Percentiles rank a stretch among this genome's conserved stretches.
These are phyloP conservation scores for Cicer yamashitae DNA, from an alignment of 306 rosid species.

Conservation along the genomic window DNA sequence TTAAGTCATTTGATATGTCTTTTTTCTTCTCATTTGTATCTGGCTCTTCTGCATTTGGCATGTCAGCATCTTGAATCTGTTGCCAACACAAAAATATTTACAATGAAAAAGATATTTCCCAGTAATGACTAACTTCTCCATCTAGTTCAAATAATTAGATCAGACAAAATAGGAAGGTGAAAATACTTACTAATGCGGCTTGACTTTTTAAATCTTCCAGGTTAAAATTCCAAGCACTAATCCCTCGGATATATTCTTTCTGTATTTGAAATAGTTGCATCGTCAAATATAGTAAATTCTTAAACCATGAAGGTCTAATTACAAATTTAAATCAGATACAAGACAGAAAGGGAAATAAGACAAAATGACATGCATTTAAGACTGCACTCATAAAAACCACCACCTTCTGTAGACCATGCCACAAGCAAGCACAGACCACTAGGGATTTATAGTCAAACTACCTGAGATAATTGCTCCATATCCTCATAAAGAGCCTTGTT, in stretches of 20 bases:
- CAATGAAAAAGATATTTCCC: conserved; percentile 29
- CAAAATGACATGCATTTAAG: conserved; percentile 26
- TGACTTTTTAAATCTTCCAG: conserved; percentile 93
- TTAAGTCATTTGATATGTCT: conserved; percentile 51
- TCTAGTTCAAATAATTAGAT: conserved; percentile 26
- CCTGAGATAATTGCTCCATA: conserved; percentile 92
- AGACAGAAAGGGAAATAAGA: neutral
- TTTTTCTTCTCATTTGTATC: conserved; percentile 56
- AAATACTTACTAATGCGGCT: conserved; percentile 92
- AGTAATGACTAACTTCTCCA: conserved; percentile 30
- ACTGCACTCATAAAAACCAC: conserved; percentile 26
- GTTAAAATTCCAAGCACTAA: conserved; percentile 99
- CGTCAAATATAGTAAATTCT: conserved; percentile 32
- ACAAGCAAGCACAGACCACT: conserved; percentile 30
- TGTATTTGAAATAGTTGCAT: conserved; percentile 48
- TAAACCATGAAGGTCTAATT: conserved; percentile 16
- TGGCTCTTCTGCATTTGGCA: conserved; percentile 59
- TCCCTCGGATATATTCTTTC: conserved; percentile 99
- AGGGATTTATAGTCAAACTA: conserved; percentile 41
- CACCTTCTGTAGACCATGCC: conserved; percentile 15
- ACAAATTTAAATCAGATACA: conserved; percentile 23
- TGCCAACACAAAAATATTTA: conserved; percentile 41
- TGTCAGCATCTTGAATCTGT: conserved; percentile 88
- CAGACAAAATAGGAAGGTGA: conserved; percentile 39
- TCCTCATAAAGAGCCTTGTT: conserved; percentile 87